These are phyloP conservation scores for Achaetomium macrosporum DNA, from an alignment of 2,329 filamentous ascomycete genomes.

Conservation along the genomic window DNA sequence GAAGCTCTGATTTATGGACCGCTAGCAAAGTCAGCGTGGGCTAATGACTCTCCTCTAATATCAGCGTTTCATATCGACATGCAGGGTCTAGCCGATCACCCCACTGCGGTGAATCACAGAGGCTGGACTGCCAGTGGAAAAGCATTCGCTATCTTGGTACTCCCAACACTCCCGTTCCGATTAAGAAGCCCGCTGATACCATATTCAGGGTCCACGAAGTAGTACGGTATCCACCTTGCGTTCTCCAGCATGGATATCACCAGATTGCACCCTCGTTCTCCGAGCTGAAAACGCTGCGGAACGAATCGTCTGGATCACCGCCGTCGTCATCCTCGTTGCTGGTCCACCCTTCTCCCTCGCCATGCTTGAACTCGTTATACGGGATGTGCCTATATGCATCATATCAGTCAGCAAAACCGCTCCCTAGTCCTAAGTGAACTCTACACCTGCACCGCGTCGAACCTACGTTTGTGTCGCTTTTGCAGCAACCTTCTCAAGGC, in stretches of 20 bases:
- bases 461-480: background rate
- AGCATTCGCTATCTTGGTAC: no score
- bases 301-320: constrained; percentile 8
- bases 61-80: background rate
- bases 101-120: no score
- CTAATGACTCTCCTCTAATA: constrained; percentile 14
- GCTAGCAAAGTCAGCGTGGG: background rate
- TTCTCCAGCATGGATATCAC: background rate
- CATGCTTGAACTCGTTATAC: constrained; percentile 15
- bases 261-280: background rate
- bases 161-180: no score
- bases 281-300: background rate
- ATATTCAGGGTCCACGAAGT: no score
- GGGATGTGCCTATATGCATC: constrained; percentile 9
- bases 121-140: no score
- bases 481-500: constrained; percentile 17
- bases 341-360: constrained; percentile 28
- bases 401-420: background rate
- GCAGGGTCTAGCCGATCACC: no score
- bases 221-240: background rate
- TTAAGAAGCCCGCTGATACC: no score
- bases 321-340: constrained; percentile 31
- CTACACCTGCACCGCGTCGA: background rate
- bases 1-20: background rate
- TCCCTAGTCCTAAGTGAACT: background rate